A percentile compares a stretch with the other conserved stretches of the same genome.
Conservation (phyloP, 306 rosid species). For the Luffa aegyptiaca region DNA sequence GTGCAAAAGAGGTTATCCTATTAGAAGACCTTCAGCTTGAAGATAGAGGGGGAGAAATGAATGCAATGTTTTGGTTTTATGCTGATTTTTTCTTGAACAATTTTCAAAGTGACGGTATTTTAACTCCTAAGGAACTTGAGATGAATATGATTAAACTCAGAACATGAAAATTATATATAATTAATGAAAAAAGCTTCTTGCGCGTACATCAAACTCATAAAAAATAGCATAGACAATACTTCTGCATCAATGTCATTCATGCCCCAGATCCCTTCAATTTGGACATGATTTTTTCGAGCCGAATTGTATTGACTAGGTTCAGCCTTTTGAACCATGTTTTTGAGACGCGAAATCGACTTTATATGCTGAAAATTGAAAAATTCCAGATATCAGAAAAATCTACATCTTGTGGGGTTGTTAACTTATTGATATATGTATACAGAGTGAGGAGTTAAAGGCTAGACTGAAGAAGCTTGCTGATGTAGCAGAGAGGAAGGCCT, state of each 20-base stretch:
- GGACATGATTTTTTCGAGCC: neutral
- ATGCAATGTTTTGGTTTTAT: neutral
- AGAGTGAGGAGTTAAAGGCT: conserved; percentile 82
- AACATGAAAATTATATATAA: neutral
- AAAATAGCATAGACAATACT: neutral
- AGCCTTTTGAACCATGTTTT: neutral
- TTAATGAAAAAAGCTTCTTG: neutral
- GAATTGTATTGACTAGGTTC: neutral
- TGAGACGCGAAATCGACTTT: neutral
- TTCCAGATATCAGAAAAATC: neutral
- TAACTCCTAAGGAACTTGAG: neutral
- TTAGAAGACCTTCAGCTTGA: neutral
- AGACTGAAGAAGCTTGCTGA: conserved; percentile 60
- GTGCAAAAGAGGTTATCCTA: neutral
- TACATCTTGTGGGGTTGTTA: neutral
- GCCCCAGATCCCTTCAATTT: neutral
- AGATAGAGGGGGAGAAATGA: neutral
- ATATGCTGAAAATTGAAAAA: neutral
- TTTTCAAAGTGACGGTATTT: neutral
- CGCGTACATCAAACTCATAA: neutral
- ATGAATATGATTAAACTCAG: neutral
- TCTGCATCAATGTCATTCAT: neutral
- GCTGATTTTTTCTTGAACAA: neutral
- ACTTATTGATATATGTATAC: neutral
- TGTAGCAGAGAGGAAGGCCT: conserved; percentile 69